Evolutionary conservation across 177 flowering plant species (phyloP), one percentile per base, ranked within the genome.

Genomic region (Vitis hybrid): DNA sequence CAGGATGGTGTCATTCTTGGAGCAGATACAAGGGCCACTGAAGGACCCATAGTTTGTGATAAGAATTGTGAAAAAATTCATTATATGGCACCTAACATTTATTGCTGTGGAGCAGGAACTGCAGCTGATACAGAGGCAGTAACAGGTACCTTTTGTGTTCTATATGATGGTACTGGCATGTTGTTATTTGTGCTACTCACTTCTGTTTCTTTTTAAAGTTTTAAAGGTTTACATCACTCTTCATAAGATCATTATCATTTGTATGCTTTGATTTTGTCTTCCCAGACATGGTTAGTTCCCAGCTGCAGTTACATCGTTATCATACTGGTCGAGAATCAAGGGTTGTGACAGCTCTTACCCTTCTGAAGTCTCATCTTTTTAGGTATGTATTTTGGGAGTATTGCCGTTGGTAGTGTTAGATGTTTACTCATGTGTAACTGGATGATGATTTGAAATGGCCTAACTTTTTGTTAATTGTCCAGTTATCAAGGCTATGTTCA

Each of bases 41-140:
- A 89, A 79, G 97, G 97, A 54, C 91, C 98, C 62, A 92, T 94
- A 47, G 98, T 94, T 51, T 81, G 87, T 73, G 98, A 94, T 71
- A 93, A 93, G 77, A 95, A 95, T 58, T 95, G 98, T 80, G 99
- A 93, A 73, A 95, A 95, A 73, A 95, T 95, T 54, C 99, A 95
- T 67, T 95, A 91, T 62, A 93, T 93, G 95, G 99, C 99, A 57
- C 99, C 99, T 22, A 95, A 95, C 74, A 95, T 93, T 7, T 91
- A 93, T 66, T 95, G 99, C 76, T 95, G 97, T 81, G 98, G 97
- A 68, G 97, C 97, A 51, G 98, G 99, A 69, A 93, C 97, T 72
- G 97, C 98, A 77, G 98, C 98, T 71, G 99, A 95, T 76, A 93
- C 99, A 57, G 99, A 95, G 79, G 97, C 98, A 5, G 99, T 93